Conservation (phyloP, 2,329 filamentous ascomycete genomes). For the Aureobasidium namibiae region DNA sequence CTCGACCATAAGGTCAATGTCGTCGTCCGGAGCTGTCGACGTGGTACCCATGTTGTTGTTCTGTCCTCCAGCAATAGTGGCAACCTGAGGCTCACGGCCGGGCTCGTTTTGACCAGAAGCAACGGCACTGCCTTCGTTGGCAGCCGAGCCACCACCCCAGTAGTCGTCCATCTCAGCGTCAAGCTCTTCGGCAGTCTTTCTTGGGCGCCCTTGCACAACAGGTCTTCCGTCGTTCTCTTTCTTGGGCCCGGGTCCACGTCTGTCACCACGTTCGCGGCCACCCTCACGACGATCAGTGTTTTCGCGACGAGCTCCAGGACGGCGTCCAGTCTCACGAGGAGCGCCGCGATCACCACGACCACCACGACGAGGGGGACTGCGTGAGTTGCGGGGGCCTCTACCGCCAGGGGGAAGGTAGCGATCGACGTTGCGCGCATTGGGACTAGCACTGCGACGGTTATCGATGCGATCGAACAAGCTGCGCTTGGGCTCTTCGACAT, state of each 20-base stretch:
- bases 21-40: conserved; percentile 13
- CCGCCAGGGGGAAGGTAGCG: conserved; percentile 62
- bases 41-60: conserved; percentile 9
- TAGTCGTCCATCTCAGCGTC: conserved; percentile 98
- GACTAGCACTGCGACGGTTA: conserved; percentile 32
- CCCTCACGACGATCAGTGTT: conserved; percentile 17
- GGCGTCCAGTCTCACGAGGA: conserved; percentile 40
- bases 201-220: conserved; percentile 43
- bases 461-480: conserved; percentile 60
- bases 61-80: conserved; percentile 8
- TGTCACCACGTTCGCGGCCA: conserved; percentile 30
- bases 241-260: conserved; percentile 35
- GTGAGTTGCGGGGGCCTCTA: conserved; percentile 40
- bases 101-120: background rate
- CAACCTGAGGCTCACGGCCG: conserved; percentile 11
- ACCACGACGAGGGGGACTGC: conserved; percentile 46
- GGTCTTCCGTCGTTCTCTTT: conserved; percentile 40
- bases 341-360: conserved; percentile 24
- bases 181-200: conserved; percentile 84
- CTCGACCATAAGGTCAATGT: conserved; percentile 19
- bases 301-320: conserved; percentile 37
- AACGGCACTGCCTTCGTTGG: conserved; percentile 6
- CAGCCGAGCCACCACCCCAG: conserved; percentile 31
- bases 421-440: conserved; percentile 63
- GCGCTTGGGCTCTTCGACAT: conserved; percentile 42